Evolutionary conservation across 2,329 filamentous ascomycete species (phyloP), one percentile per base, ranked within the genome.

Genomic region (Tolypocladium capitatum): DNA sequence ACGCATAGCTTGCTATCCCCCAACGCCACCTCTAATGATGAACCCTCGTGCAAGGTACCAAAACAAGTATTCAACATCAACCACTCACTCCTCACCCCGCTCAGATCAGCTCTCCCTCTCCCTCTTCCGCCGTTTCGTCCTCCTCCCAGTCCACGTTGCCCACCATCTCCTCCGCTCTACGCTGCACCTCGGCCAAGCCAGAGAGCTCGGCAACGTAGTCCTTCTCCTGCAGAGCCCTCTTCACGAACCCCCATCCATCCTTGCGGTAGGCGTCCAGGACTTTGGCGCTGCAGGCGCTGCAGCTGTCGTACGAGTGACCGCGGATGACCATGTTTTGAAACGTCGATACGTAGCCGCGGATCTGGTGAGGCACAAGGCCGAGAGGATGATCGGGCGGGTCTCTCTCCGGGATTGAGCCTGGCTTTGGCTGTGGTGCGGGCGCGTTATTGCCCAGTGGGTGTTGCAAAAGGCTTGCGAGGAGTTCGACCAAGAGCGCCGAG

Each of bases 401-500:
- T 41, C 75, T 71, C 47, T 78, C 75, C 45, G 75, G 75, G 3
- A 64, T 54, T 1, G 61, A 54, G 9, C 68, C 64, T 1, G 64
- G 58, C 3, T 64, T 60, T 4, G 63, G 60, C 45, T 68, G 62
- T 0, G 79, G 79, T n/a, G 78, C 78, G 5, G 76, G 74, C 0
- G 80, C 80, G 44, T 75, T 69, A 20, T 78, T 71, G n/a, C 80
- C 76, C 8, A 84, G 69, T 0, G 90, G 89, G 60, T 95, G 91
- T 61, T 98, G 92, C 10, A 96, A 71, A 33, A 96, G 69, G 49
- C 86, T 94, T 10, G 90, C 82, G 28, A 98, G 75, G 5, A 97
- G 74, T 64, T 98, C 92, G 43, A 97, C 91, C 6, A 96, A 75
- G 32, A 94, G 74, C 2, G 88, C 87, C 2, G 92, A 96, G 8